Base-by-base conservation (phyloP, 2,329 filamentous ascomycete species). In the Neophaeococcomyces mojaviensis region DNA sequence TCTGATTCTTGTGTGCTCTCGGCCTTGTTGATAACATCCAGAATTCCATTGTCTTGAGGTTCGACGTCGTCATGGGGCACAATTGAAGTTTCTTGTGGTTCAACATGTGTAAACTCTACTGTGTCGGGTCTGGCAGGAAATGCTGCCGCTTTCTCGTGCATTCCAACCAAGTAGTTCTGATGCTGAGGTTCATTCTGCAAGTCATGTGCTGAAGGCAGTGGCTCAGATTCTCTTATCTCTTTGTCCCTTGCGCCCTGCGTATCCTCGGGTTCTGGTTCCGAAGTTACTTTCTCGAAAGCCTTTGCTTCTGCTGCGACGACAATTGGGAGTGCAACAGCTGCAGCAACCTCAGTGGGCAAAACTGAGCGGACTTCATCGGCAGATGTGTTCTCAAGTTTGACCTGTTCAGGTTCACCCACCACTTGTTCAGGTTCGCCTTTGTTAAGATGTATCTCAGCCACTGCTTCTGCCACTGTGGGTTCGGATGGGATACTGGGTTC, bases 331-430 rank as follows among this genome's bases (percentile, higher is more conserved):
- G 18, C 8, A 10, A 24, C 18, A 7, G 28, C 10, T 2, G 12
- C 19, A 10, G 24, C 10, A 10, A 28, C 24, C 5, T 28, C 24
- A 28, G 10, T 5, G 10, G 24, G 24, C 24, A 28, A 28, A 28
- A 6, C 10, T 10, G 24, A 28, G 10, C 46, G 46, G 47, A 50
- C 44, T 2, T 42, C 35, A 15, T 19, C 40, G 33, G 13, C 33
- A 35, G 33, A 10, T 28, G 24, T 10, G 24, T 6, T 28, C 5
- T 10, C 10, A 28, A 5, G 24, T 10, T 28, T 10, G 10, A 28
- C 24, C 10, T 10, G 24, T 28, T 28, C 24, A 10, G 24, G 24
- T 28, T 28, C 24, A 28, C n/a, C n/a, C n/a, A 28, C 24, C 24
- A 28, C 10, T 28, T 28, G 24, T 6, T 28, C 24, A 10, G 10